Base-by-base conservation (phyloP, 176 grass and related monocot genomes). In the Musa beccarii region DNA sequence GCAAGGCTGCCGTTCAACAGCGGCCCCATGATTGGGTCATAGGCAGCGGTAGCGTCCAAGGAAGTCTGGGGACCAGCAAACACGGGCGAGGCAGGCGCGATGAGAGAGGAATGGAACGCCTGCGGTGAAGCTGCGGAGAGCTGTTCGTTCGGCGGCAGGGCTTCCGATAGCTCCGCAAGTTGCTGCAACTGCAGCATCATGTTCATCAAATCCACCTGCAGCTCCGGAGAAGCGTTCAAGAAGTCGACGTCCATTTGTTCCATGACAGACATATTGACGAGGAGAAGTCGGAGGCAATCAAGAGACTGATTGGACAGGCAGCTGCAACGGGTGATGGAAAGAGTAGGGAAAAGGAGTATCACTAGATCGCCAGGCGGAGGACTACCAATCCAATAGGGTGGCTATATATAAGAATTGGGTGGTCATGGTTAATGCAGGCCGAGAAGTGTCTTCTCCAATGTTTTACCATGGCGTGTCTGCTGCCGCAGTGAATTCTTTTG, bases 201-300 rank as follows among this genome's bases (percentile, higher is more conserved):
- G 83, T 88, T 90, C 89, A 96, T 90, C 51, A 92, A 85, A 84
- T 96, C 93, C 19, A 86, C 75, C 52, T 96, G 93, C 1, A 81
- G 68, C 26, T 96, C 93, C 63, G 87, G 87, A 56, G 73, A 78
- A 52, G 85, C 82, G 49, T 83, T 90, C 59, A 96, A 79, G 76
- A 83, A 83, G 21, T 86, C 93, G 11, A 89, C 84, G 52, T 92
- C 85, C 89, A 92, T 92, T 75, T 82, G 76, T 69, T 53, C 53
- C 52, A 53, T 26, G 8, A 43, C 43, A 11, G 29, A 25, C 26
- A 59, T 49, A 13, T 70, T 59, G 77, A 69, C 26, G 52, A 78
- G 59, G 69, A 52, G 19, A 26, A 57, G 34, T 43, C 34, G 34
- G 34, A 43, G 34, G 34, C 34, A 43, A 43, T 26, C 15, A 24